These are phyloP conservation scores for Physcomitrium patens DNA, from an alignment of 225 moss, liverwort and hornwort species.

Conservation along the genomic window DNA sequence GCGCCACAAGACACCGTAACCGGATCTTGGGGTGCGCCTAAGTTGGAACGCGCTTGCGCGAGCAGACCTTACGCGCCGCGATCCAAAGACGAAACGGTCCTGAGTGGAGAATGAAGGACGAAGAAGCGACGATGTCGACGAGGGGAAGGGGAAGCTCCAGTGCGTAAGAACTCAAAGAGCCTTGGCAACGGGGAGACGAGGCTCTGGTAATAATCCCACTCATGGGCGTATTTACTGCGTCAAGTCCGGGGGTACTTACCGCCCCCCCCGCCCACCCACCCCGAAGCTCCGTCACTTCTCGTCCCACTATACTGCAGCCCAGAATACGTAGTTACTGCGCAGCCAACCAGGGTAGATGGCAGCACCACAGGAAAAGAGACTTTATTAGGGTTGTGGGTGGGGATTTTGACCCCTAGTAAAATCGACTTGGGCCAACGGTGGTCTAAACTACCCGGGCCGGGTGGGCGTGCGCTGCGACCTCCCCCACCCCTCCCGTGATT, in stretches of 20 bases:
- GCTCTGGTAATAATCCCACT: constrained; percentile 11
- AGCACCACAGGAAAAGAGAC: constrained; percentile 10
- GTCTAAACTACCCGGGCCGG: not conserved
- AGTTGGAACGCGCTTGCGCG: not conserved
- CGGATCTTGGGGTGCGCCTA: too few species aligned
- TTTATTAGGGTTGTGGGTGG: constrained; percentile 18
- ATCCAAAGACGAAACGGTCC: constrained; percentile 34
- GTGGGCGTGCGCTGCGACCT: not conserved
- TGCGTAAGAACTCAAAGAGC: constrained; percentile 32
- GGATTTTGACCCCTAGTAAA: constrained; percentile 16
- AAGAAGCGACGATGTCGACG: constrained; percentile 15
- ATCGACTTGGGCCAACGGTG: not conserved
- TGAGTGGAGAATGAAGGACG: constrained; percentile 37
- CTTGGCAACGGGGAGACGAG: constrained; percentile 21
- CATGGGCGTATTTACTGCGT: constrained; percentile 47
- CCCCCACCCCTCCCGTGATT: constrained; percentile 10
- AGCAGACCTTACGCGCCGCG: constrained; percentile 30
- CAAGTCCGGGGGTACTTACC: constrained; percentile 4
- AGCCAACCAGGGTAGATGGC: constrained; percentile 23
- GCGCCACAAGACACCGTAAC: not conserved
- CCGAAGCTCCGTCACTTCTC: not conserved
- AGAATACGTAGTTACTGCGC: constrained; percentile 39
- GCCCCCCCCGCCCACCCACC: not conserved
- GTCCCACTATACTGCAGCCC: not conserved
- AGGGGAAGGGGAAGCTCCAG: constrained; percentile 33